Base-by-base conservation (phyloP, 2,329 filamentous ascomycete genomes). In the Colletotrichum costaricense region DNA sequence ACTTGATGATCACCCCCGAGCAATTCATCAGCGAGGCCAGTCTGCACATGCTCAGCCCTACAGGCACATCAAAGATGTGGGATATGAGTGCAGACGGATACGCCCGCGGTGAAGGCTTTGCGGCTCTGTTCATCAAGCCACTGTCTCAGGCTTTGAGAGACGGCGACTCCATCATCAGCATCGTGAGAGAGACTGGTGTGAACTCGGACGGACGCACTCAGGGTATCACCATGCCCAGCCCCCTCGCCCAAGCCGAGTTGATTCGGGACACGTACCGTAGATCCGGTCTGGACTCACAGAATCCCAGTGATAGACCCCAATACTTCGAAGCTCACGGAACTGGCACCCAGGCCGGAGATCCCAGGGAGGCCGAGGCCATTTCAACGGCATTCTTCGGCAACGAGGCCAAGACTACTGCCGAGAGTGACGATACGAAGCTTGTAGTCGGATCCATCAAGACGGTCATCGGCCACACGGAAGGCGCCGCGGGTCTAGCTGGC, bases 301-400 rank as follows among this genome's bases (percentile, higher is more conserved):
- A 76, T 26, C 63, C 69, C 1, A 77, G 81, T 8, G 76, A 80
- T n/a, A 79, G 83, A 4, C 79, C 75, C 7, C 84, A 86, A 64
- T 87, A 82, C 73, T 85, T 86, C 24, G 84, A 87, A 67, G 82
- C 82, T 3, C 85, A 87, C 72, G 85, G 84, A 28, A 87, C 86
- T 3, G 85, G 85, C 1, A 81, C 79, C 1, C 75, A 75, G 12
- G 76, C 77, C 2, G 79, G 79, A 9, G 79, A 80, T 59, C 74
- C 77, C 1, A 69, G 75, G 9, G 78, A 81, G 54, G 77, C 78
- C 1, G 66, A 75, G 42, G 78, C 79, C 5, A 77, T 74, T 67
- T 38, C 67, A 19, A 74, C 72, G 22, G 72, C 72, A 1, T 78
- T 82, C 1, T 84, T 85, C 68, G 78, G 77, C 60, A 76, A 4